Conservation (phyloP, 169 alveolate species). For the Plasmodium ovale region DNA sequence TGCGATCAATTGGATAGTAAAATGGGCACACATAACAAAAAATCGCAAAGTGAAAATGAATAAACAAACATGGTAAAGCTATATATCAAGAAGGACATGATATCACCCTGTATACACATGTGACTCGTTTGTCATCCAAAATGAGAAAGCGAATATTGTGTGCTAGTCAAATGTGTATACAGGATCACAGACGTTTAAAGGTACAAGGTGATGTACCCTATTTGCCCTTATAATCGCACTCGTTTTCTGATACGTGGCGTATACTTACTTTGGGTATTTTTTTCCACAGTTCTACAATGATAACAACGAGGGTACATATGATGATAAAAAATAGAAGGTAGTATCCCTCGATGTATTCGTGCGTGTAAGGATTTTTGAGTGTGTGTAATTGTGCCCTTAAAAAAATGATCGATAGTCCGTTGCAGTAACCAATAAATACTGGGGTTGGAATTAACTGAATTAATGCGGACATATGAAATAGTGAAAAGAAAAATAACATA, state of each 20-base stretch:
- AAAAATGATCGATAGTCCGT: conserved; percentile 86
- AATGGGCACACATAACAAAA: too few relatives aligned
- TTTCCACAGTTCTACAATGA: conserved; percentile 72
- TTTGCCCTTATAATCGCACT: not conserved
- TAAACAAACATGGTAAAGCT: too few relatives aligned
- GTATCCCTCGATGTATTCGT: conserved; percentile 79
- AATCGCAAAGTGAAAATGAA: too few relatives aligned
- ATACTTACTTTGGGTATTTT: conserved; percentile 54
- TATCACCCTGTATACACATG: too few relatives aligned
- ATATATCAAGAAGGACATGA: too few relatives aligned
- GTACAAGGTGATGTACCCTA: too few relatives aligned
- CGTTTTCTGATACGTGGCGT: not conserved
- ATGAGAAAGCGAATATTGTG: too few relatives aligned
- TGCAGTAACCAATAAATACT: conserved; percentile 87
- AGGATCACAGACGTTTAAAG: too few relatives aligned
- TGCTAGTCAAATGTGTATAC: too few relatives aligned
- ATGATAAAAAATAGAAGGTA: conserved; percentile 46
- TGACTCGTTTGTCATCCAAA: too few relatives aligned
- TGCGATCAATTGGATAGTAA: too few relatives aligned
- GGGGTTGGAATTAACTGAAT: conserved; percentile 87
- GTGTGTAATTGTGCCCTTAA: conserved; percentile 87
- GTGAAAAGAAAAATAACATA: conserved; percentile 80
- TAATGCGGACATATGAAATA: conserved; percentile 83
- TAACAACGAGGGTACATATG: conserved; percentile 53
- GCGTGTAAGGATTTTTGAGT: conserved; percentile 82